Base-by-base conservation (phyloP, 306 rosid species). In the Vigna unguiculata region DNA sequence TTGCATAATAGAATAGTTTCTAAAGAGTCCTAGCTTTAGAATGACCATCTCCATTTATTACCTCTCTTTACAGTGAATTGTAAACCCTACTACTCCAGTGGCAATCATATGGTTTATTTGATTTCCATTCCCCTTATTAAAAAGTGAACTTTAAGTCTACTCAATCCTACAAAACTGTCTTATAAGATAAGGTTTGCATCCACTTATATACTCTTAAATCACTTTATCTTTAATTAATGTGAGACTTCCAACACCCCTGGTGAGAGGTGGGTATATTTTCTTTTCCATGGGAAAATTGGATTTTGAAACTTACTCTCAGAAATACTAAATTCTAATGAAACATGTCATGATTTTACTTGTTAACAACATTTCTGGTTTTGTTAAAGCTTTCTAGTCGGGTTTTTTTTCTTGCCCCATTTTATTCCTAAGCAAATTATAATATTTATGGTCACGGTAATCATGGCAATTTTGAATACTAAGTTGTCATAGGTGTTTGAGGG, bases 271-370 rank as follows among this genome's bases (percentile, higher is more conserved):
- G 64, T 22, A 55, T 55, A 7, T 22, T 55, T 40, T 28, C 28
- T 25, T 58, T 57, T 57, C 63, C 63, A 57, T 24, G 62, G 63
- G 63, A 24, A 57, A 40, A 40, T 40, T 40, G 12, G 45, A 40
- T 13, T 57, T 12, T 24, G 5, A 57, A 57, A 57, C 14, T 5
- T 6, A 58, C 14, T 24, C n/a, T 57, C 20, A 14, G 19, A 13
- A 25, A 13, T 58, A 58, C 14, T 58, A 58, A 58, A 58, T 58
- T 58, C 19, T 25, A 58, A 14, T 58, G 19, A 58, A 57, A 58
- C 40, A 58, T 58, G 19, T 58, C 14, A 22, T 22, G 40, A 25
- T 14, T 58, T 5, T 20, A 53, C 60, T 28, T 53, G 10, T 53
- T 19, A 53, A 53, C 9, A 53, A 9, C 60, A 53, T 53, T 52